Evolutionary conservation across 2,329 filamentous ascomycete species (phyloP).

Genomic region (Fusarium pininemorale): DNA sequence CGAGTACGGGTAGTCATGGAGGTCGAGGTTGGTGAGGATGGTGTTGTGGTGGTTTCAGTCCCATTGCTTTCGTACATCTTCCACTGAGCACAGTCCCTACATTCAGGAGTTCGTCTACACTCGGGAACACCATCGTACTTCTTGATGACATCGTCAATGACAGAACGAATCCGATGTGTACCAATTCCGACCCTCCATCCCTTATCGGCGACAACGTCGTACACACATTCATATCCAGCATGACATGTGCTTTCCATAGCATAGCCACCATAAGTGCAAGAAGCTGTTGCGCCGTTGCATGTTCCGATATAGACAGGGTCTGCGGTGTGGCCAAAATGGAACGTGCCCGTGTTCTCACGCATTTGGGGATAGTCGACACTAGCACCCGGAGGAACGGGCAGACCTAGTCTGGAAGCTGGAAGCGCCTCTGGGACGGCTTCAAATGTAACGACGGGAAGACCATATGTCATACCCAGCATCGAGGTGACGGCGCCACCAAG

Average conservation of each 20-base stretch:
- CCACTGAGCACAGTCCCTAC: conserved; percentile 91
- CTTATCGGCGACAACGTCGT: conserved; percentile 90
- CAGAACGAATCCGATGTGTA: conserved; percentile 87
- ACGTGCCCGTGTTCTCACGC: conserved; percentile 77
- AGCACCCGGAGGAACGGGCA: conserved; percentile 84
- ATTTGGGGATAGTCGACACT: conserved; percentile 76
- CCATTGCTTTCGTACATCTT: conserved; percentile 95
- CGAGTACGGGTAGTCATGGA: conserved; percentile 70
- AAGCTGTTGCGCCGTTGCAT: conserved; percentile 89
- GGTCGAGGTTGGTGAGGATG: conserved; percentile 56
- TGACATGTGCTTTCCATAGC: conserved; percentile 95
- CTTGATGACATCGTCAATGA: conserved; percentile 87
- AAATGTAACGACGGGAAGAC: conserved; percentile 89
- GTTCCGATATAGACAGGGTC: conserved; percentile 95
- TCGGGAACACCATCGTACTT: conserved; percentile 83
- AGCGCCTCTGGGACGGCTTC: conserved; percentile 93
- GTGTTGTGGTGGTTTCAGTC: conserved; percentile 76
- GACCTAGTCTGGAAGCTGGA: conserved; percentile 82
- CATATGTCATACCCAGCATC: conserved; percentile 90
- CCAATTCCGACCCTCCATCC: conserved; percentile 92
- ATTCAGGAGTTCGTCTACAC: conserved; percentile 80
- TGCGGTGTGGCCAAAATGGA: conserved; percentile 94
- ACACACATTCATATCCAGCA: conserved; percentile 85
- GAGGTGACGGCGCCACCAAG: conserved; percentile 89
- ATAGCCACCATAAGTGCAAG: conserved; percentile 91